phyloP scores from a whole-genome alignment of 352 stramenopile genomes.

The Pythium coloratum region DNA sequence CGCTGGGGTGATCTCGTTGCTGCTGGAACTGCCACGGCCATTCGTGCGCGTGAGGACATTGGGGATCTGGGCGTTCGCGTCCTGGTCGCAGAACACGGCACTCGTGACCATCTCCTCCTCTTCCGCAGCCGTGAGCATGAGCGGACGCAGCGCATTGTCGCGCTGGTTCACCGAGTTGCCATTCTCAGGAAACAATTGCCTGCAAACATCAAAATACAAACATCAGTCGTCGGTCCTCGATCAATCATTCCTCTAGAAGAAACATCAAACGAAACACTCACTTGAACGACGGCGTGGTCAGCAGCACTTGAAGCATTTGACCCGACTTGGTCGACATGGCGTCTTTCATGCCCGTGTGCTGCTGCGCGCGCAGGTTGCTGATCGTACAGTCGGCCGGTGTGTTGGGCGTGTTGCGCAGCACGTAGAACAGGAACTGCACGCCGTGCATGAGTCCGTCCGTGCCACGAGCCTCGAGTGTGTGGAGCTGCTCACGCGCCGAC shows the following conservation, averaged over 20 bases:
- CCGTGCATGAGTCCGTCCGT: constrained; percentile 85
- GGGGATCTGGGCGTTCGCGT: constrained; percentile 66
- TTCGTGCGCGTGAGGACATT: constrained; percentile 57
- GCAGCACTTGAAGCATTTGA: constrained; percentile 79
- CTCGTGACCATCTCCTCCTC: constrained; percentile 68
- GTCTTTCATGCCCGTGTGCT: constrained; percentile 84
- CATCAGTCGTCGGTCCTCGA: constrained; percentile 6
- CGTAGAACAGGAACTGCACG: constrained; percentile 87
- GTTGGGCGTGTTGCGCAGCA: constrained; percentile 82
- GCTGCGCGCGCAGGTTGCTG: constrained; percentile 76
- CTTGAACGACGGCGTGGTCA: constrained; percentile 84
- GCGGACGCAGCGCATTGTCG: constrained; percentile 35
- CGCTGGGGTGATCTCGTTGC: constrained; percentile 53
- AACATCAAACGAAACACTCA: constrained; percentile 23
- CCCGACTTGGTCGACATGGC: constrained; percentile 84
- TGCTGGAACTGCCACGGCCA: constrained; percentile 24
- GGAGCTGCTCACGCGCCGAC: constrained; percentile 77
- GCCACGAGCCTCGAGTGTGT: constrained; percentile 72
- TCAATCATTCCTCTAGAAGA: constrained; percentile 4
- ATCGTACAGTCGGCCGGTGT: constrained; percentile 84
- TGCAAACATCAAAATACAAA: constrained; percentile 10
- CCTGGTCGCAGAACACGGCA: constrained; percentile 71
- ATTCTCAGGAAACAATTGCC: constrained; percentile 57
- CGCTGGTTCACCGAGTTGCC: constrained; percentile 35
- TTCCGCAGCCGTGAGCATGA: constrained; percentile 73